These are phyloP conservation scores for Crucihimalaya himalaica DNA, from an alignment of 345 rosid species.

Conservation along the genomic window DNA sequence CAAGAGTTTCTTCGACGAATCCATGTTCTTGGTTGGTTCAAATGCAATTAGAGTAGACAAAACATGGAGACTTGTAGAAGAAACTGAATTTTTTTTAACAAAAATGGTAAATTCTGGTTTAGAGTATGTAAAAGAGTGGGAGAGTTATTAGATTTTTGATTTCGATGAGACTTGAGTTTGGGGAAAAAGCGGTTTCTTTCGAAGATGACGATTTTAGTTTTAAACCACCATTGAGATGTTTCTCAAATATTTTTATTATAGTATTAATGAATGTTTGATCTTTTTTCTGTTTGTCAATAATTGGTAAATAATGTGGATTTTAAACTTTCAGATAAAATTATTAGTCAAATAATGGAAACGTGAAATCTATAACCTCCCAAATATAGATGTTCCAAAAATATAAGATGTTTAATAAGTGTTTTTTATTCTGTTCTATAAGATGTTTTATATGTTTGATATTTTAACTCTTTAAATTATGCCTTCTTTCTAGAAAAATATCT, in stretches of 20 bases:
- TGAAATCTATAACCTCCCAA: background rate
- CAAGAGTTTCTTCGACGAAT: constrained; percentile 41
- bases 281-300: background rate
- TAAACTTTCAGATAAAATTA: background rate
- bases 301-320: constrained; percentile 12
- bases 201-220: constrained; percentile 7
- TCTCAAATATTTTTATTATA: too few relatives aligned
- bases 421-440: too few relatives aligned
- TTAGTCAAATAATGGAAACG: background rate
- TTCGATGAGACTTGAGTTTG: constrained; percentile 5
- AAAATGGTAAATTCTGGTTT: constrained; percentile 14
- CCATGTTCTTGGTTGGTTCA: constrained; percentile 41
- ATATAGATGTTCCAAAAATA: too few relatives aligned
- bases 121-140: constrained; percentile 20
- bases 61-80: constrained; percentile 26
- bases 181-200: constrained; percentile 17
- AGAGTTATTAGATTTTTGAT: constrained; percentile 19
- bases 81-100: constrained; percentile 1
- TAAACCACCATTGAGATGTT: constrained; percentile 1
- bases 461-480: too few relatives aligned
- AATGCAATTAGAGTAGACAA: background rate
- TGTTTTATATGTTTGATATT: too few relatives aligned
- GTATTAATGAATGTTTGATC: background rate
- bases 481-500: too few relatives aligned
- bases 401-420: too few relatives aligned